These are phyloP conservation scores for Diplodia mutila DNA, from an alignment of 2,329 filamentous ascomycete species.

Conservation along the genomic window DNA sequence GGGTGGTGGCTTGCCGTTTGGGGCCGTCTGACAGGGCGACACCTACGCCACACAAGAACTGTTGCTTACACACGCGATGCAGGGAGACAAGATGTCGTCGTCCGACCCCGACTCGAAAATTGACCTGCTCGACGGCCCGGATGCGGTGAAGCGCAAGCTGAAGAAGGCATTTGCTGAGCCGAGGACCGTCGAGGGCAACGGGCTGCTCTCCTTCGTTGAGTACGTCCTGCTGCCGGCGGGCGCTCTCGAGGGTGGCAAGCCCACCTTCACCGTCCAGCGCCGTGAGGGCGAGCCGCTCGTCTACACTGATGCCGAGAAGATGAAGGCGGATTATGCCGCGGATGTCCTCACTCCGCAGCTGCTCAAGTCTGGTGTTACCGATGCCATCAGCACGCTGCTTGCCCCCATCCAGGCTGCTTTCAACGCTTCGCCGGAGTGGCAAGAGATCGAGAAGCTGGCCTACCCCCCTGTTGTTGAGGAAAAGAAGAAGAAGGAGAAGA, in stretches of 20 bases:
- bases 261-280: constrained; percentile 70
- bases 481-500: constrained; percentile 71
- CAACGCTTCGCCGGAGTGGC: constrained; percentile 74
- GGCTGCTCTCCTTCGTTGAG: constrained; percentile 83
- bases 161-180: constrained; percentile 82
- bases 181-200: constrained; percentile 79
- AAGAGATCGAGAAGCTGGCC: constrained; percentile 73
- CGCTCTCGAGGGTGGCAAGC: constrained; percentile 59
- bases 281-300: constrained; percentile 73
- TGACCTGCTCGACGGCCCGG: constrained; percentile 81
- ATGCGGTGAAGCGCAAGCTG: constrained; percentile 67
- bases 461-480: constrained; percentile 71
- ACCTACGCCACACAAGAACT: background rate
- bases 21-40: constrained; percentile 84
- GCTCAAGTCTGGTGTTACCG: constrained; percentile 81
- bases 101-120: constrained; percentile 81
- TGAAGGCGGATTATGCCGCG: constrained; percentile 78
- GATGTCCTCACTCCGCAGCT: constrained; percentile 85
- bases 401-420: constrained; percentile 77
- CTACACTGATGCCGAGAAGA: constrained; percentile 74
- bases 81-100: constrained; percentile 77
- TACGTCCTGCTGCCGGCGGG: constrained; percentile 81
- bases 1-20: constrained; percentile 76
- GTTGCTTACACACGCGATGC: constrained; percentile 57
- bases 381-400: constrained; percentile 73